phyloP scores from a whole-genome alignment of 2,329 filamentous ascomycete genomes.

The Penicillium occitanis region DNA sequence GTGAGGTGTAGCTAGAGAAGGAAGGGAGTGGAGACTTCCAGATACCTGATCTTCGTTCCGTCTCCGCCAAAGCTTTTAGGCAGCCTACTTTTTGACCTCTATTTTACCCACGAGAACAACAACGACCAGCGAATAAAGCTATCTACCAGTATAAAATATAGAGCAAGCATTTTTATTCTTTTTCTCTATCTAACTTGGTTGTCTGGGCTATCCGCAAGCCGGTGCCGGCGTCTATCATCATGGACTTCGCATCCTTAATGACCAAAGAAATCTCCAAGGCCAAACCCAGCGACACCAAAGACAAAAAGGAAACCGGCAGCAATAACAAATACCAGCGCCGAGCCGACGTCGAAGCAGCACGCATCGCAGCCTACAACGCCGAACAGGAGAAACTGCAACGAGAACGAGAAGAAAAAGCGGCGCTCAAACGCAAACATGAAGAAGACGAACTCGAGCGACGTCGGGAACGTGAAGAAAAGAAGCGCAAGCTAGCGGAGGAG shows the following conservation, averaged over 20 bases:
- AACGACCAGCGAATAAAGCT: not conserved
- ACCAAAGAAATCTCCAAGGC: slow-evolving; percentile 85
- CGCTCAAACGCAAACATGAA: slow-evolving; percentile 83
- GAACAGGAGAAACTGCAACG: slow-evolving; percentile 75
- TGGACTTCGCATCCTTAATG: slow-evolving; percentile 97
- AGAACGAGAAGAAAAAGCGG: slow-evolving; percentile 66
- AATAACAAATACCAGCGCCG: slow-evolving; percentile 79
- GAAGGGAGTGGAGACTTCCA: not conserved
- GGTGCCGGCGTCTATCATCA: slow-evolving; percentile 45
- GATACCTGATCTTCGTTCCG: slow-evolving; percentile 5
- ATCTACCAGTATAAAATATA: not conserved
- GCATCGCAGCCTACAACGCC: slow-evolving; percentile 74
- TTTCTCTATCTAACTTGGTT: too few relatives aligned
- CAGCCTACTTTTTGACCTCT: not conserved
- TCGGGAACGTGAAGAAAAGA: slow-evolving; percentile 75
- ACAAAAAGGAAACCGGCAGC: slow-evolving; percentile 26
- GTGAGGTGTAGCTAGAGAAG: not conserved
- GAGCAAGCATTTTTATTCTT: not conserved
- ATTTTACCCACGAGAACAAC: not conserved
- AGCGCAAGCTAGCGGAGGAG: slow-evolving; percentile 76
- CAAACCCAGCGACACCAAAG: slow-evolving; percentile 51
- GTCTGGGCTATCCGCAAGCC: too few relatives aligned
- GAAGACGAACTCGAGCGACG: slow-evolving; percentile 76
- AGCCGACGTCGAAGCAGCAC: slow-evolving; percentile 79
- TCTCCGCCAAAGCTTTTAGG: not conserved